A percentile compares a stretch with the other conserved stretches of the same genome.
phyloP scores from a whole-genome alignment of 2,329 filamentous ascomycete species.

The Corniculantispora saksenae region DNA sequence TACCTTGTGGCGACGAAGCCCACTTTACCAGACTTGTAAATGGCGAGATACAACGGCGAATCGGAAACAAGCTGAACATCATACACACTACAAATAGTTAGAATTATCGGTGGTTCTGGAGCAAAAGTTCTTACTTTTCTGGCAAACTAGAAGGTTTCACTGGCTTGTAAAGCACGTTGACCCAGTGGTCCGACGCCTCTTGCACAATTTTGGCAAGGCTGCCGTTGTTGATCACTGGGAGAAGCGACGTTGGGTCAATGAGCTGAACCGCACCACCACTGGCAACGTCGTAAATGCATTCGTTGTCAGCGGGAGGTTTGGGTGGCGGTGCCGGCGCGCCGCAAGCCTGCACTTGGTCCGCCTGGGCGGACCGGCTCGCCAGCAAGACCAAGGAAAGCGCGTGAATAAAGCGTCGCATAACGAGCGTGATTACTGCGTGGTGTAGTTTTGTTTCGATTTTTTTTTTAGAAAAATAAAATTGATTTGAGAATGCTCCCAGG shows the following conservation, averaged over 20 bases:
- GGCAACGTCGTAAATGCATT: background rate
- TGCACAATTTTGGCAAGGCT: conserved; percentile 11
- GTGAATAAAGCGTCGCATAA: no score
- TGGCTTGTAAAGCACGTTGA: conserved; percentile 13
- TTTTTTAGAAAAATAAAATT: no score
- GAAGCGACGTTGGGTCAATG: background rate
- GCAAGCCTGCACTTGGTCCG: no score
- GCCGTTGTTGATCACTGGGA: conserved; percentile 9
- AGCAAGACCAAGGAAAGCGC: no score
- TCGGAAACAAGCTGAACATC: conserved; percentile 1
- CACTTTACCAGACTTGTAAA: conserved; percentile 17
- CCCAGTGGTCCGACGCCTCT: conserved; percentile 10
- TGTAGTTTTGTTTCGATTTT: no score
- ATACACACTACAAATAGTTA: background rate
- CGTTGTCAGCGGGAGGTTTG: no score
- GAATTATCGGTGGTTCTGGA: background rate
- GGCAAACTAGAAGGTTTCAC: background rate
- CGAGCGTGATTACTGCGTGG: no score
- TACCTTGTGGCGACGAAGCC: conserved; percentile 12
- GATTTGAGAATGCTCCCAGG: no score
- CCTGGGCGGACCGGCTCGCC: no score
- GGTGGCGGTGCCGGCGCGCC: no score
- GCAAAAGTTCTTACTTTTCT: background rate
- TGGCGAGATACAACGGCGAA: background rate
- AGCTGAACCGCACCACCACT: background rate